Base-by-base conservation (phyloP, 495 filamentous ascomycete species). In the Bacidia gigantensis region DNA sequence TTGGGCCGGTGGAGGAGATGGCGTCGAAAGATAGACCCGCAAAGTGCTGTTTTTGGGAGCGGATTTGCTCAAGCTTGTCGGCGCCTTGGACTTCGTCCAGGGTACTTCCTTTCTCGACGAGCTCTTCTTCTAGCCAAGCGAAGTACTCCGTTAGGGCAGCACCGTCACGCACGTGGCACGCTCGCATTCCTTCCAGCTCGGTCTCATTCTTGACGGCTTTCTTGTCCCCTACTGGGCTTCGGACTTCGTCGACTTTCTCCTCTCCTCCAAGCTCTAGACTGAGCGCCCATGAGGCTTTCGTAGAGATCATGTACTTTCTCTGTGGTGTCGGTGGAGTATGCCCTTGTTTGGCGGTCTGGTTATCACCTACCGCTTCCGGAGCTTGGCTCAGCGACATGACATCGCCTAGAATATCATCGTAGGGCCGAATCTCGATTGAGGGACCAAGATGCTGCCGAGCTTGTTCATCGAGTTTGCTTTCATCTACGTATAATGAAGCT, bases 131-230 rank as follows among this genome's bases (percentile, higher is more conserved):
- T 3, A 99, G 72, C 93, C 93, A 99, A 14, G 93, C 86, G 66
- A 99, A 96, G 65, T 86, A 99, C 63, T 95, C 81, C 40, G 77
- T 88, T 50, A 97, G 66, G 10, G 93, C 90, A 23, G 87, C 93
- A 24, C 93, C 93, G 62, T 99, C 93, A 46, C 93, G 80, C 54
- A 95, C 82, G 63, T 99, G 93, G 61, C 92, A 97, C 24, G 82
- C 76, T 51, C 87, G 77, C 92, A 97, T 97, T 45, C 93, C 93
- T 60, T 89, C 79, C 20, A 94, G 70, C 67, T 99, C 93, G 1
- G 74, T 78, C 51, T 89, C 84, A 58, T 97, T 99, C 72, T 99
- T 99, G 62, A 96, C 72, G n/a, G 93, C 87, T 70, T 99, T 99
- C 18, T 88, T 81, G 67, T 96, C 90, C n/a, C 78, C 82, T 51